These are phyloP conservation scores for Gremmenia infestans DNA, from an alignment of 2,329 filamentous ascomycete species.

Conservation along the genomic window DNA sequence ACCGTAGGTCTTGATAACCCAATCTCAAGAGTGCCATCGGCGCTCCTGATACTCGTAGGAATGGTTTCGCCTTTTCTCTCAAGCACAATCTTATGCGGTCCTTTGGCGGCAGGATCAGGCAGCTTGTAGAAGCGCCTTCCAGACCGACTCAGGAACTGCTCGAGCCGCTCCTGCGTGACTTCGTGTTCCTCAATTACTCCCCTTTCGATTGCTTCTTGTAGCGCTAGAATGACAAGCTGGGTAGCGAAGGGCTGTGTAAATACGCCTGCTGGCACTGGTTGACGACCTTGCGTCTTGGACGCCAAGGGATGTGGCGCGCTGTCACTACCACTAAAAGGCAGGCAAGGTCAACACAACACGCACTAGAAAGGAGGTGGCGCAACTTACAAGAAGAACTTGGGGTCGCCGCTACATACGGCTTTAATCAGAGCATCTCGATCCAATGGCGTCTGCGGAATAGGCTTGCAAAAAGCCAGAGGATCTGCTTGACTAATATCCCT, in stretches of 20 bases:
- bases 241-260: conserved; percentile 71
- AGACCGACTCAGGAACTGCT: conserved; percentile 46
- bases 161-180: conserved; percentile 48
- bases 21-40: conserved; percentile 6
- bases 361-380: not conserved
- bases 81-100: conserved; percentile 13
- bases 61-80: conserved; percentile 14
- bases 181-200: conserved; percentile 46
- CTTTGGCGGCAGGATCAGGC: conserved; percentile 1
- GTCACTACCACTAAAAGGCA: conserved; percentile 49
- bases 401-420: conserved; percentile 51
- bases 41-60: conserved; percentile 4
- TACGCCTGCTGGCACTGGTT: conserved; percentile 57
- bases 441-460: conserved; percentile 35
- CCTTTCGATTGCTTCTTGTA: conserved; percentile 55
- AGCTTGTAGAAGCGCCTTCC: conserved; percentile 48
- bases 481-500: conserved; percentile 7
- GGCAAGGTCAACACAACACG: not conserved
- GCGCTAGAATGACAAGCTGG: conserved; percentile 56
- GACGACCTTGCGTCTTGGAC: conserved; percentile 49
- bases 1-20: conserved; percentile 2
- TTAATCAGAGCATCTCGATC: conserved; percentile 43
- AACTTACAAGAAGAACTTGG: conserved; percentile 64
- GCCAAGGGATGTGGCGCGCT: conserved; percentile 55
- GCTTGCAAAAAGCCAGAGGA: conserved; percentile 46